Evolutionary conservation across 768 basidiomycete species (phyloP), one percentile per base, ranked within the genome.

Genomic region (Auriculariales sp.): DNA sequence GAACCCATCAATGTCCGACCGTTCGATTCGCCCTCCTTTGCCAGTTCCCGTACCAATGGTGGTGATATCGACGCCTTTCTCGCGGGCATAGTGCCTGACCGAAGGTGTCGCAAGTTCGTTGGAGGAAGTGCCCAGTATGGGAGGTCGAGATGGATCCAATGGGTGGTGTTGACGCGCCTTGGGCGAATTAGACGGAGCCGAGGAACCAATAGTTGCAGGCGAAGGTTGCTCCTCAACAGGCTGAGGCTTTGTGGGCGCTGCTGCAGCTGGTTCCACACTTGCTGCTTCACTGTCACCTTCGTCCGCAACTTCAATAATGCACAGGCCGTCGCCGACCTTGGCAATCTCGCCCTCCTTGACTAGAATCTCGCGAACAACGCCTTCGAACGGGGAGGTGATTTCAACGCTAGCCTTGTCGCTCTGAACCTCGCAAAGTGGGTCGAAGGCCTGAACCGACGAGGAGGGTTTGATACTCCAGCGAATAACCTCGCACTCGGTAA

Each of bases 391-490:
- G 50, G 81, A 83, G 2, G 89, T 92, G 49, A 93, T 90, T 63
- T 92, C 89, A 24, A 92, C 88, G 62, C 79, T 83, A 1, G 87
- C 88, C 62, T 91, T 91, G 73, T 91, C 88, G 54, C 81, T 83
- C 66, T 90, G 87, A 2, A 91, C 87, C 53, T 91, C 88, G 58
- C 85, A 88, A 3, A 90, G 67, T 15, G 71, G 63, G 44, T 66
- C 65, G 57, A 92, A 92, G 11, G 74, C 70, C 49, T 75, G 68
- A 0, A 92, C 64, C 0, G 59, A 56, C 14, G 70, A 63, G 11
- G 62, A 58, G 1, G 77, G 73, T 55, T 77, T 69, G 46, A 88
- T 74, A 48, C 65, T 77, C 88, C 89, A 92, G 62, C 80, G 81
- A 44, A 93, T 79, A 55, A 92, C 74, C 65, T 93, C 87, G 59